phyloP scores from a whole-genome alignment of 1,284 basidiomycete species.

The Ustilago crameri region DNA sequence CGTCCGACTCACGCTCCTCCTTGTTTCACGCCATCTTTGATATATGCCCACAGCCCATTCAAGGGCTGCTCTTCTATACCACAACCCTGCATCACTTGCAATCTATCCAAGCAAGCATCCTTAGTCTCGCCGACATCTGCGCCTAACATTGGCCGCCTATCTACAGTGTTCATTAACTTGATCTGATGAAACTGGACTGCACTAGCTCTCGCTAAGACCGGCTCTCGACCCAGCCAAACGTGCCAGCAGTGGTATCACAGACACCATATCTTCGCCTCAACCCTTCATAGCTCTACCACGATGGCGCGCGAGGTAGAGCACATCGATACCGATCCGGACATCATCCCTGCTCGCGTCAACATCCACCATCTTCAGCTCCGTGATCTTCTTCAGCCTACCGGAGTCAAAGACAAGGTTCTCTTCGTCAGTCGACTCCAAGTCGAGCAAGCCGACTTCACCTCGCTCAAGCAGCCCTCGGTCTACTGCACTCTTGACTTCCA shows the following conservation, averaged over 20 bases:
- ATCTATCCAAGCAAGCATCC: too few relatives aligned
- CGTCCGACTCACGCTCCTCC: slow-evolving; percentile 4
- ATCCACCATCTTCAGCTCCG: slow-evolving; percentile 58
- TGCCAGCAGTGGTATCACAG: background rate
- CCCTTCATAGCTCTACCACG: background rate
- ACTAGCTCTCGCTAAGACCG: too few relatives aligned
- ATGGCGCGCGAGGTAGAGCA: slow-evolving; percentile 33
- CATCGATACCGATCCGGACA: slow-evolving; percentile 25
- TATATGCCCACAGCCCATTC: too few relatives aligned
- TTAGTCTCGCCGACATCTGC: too few relatives aligned
- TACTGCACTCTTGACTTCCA: slow-evolving; percentile 79
- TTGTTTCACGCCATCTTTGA: background rate
- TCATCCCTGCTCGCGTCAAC: slow-evolving; percentile 50
- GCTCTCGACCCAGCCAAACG: too few relatives aligned
- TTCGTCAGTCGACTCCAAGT: slow-evolving; percentile 52
- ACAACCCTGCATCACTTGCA: too few relatives aligned
- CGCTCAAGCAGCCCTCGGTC: slow-evolving; percentile 68
- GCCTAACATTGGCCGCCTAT: too few relatives aligned
- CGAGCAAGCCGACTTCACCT: slow-evolving; percentile 50
- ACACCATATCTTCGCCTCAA: background rate
- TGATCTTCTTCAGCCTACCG: slow-evolving; percentile 50
- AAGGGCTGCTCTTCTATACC: too few relatives aligned
- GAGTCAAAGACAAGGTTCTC: slow-evolving; percentile 44
- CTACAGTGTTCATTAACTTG: too few relatives aligned
- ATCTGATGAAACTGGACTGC: too few relatives aligned